Base-by-base conservation (phyloP, 352 stramenopile genomes). In the Globisporangium nagaii region DNA sequence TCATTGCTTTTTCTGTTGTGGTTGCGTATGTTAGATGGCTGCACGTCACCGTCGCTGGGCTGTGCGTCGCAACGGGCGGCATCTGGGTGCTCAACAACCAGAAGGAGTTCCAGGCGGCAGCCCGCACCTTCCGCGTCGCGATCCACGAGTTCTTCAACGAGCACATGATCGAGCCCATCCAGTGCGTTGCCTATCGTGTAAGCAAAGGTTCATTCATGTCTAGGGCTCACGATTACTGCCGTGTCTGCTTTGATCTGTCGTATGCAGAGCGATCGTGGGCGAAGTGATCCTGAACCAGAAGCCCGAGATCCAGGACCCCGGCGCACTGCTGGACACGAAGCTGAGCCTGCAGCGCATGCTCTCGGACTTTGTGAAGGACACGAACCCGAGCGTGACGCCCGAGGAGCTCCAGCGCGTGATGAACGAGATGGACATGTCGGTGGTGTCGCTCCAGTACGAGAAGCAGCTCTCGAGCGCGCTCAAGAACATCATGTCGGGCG, bases 201-300 rank as follows among this genome's bases (percentile, higher is more conserved):
- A n/a, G n/a, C n/a, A n/a, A n/a, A n/a, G n/a, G n/a, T n/a, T n/a
- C n/a, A n/a, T n/a, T n/a, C n/a, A n/a, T n/a, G n/a, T n/a, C n/a
- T n/a, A n/a, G n/a, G n/a, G n/a, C n/a, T n/a, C n/a, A n/a, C n/a
- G n/a, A n/a, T n/a, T n/a, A n/a, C n/a, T n/a, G n/a, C n/a, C n/a
- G n/a, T n/a, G 20, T 24, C 43, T 48, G 20, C 32, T 37, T 34
- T n/a, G n/a, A n/a, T 40, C 13, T 43, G 3, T 12, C 27, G n/a
- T 20, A 20, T 32, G 7, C 15, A 86, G 75, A 49, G 81, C 81
- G 3, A 93, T 93, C 50, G 76, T 91, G 9, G 68, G 54, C 25
- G 84, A 93, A 56, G 70, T 93, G 24, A 65, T 93, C n/a, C 49
- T 93, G 41, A 93, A 91, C 63, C 75, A 91, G 50, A 93, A 91